Evolutionary conservation across 495 filamentous ascomycete genomes (phyloP).

Genomic region (Penicillium waksmanii): DNA sequence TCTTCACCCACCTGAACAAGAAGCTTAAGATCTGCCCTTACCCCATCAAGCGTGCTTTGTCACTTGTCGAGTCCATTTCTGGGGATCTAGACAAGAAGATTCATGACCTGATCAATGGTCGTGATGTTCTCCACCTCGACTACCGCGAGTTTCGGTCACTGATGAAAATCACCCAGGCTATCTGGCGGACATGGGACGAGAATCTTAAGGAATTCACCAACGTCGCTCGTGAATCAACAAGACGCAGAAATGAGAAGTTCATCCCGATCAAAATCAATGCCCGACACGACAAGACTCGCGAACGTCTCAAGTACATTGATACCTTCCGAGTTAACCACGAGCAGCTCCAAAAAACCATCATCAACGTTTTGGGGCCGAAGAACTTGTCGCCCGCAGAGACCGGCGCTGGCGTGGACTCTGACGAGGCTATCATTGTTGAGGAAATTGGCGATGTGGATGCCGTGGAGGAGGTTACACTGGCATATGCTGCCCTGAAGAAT

Average conservation of each 20-base stretch:
- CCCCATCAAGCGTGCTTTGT: constrained; percentile 86
- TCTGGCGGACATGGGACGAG: constrained; percentile 93
- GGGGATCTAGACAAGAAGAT: constrained; percentile 85
- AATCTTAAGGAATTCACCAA: constrained; percentile 97
- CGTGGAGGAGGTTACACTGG: constrained; percentile 93
- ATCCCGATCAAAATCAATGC: constrained; percentile 95
- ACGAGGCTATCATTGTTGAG: constrained; percentile 74
- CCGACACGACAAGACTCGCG: constrained; percentile 82
- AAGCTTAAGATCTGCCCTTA: constrained; percentile 95
- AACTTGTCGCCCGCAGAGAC: constrained; percentile 48
- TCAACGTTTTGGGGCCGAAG: constrained; percentile 87
- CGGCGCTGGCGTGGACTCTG: constrained; percentile 46
- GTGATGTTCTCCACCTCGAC: constrained; percentile 86
- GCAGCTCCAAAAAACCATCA: constrained; percentile 92
- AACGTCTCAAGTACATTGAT: constrained; percentile 87
- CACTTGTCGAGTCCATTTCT: constrained; percentile 97
- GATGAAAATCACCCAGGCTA: constrained; percentile 78
- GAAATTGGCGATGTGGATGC: constrained; percentile 98
- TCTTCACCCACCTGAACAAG: constrained; percentile 94
- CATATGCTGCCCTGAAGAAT: constrained; percentile 89
- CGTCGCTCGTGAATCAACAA: constrained; percentile 89
- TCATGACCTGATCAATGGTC: constrained; percentile 81
- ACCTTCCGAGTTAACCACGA: constrained; percentile 96
- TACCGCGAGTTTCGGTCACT: constrained; percentile 85
- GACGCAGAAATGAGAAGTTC: constrained; percentile 91